Conservation (phyloP, 345 rosid species). For the Lagerstroemia speciosa region DNA sequence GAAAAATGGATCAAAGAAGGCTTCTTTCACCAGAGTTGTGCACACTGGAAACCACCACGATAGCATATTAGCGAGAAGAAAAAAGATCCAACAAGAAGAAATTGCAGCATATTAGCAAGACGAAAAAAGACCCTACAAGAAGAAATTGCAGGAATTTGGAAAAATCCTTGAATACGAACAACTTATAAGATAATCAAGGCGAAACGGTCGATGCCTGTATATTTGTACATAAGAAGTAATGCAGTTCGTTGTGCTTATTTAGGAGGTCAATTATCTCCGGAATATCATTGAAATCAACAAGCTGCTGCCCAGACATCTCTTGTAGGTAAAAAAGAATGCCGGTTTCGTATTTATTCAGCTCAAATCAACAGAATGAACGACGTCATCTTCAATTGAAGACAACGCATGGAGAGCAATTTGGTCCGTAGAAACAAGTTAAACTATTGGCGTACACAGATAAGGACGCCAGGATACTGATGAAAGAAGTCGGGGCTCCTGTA, state of each 20-base stretch:
- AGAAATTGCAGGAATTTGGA: neutral
- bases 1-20: neutral
- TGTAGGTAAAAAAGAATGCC: neutral
- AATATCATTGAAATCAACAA: neutral
- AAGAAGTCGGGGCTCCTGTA: conserved; percentile 7
- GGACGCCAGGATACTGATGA: neutral
- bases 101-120: no score
- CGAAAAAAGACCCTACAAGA: no score
- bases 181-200: no score
- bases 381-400: neutral
- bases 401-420: neutral
- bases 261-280: no score
- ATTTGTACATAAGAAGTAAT: no score
- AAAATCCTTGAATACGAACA: no score
- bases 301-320: neutral
- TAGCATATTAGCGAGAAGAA: no score
- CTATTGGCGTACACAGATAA: neutral
- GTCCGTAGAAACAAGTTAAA: neutral
- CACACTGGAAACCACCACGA: no score
- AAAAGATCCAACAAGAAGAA: no score
- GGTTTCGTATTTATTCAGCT: neutral
- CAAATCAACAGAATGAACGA: neutral
- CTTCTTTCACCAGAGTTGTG: no score
- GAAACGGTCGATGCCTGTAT: no score
- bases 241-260: no score